Conservation (phyloP, 805 yeast genomes). For the Wickerhamomyces rabaulensis region DNA sequence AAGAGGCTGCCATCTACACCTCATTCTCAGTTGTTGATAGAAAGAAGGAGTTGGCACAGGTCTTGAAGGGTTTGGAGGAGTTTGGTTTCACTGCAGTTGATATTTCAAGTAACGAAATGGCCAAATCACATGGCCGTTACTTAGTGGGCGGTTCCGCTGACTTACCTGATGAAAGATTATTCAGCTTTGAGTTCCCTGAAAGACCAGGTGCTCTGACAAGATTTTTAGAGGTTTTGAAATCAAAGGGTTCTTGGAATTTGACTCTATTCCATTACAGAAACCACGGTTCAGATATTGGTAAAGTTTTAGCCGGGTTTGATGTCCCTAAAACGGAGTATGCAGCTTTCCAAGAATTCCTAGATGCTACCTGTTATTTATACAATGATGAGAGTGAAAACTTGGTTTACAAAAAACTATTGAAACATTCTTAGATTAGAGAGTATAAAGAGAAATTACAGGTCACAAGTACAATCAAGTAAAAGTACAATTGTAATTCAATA, state of each 20-base stretch:
- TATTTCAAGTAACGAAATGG: conserved; percentile 88
- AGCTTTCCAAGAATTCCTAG: conserved; percentile 64
- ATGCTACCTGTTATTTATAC: conserved; percentile 68
- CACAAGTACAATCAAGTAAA: background rate
- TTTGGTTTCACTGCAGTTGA: conserved; percentile 74
- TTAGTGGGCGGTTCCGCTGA: conserved; percentile 87
- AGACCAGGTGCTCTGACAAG: conserved; percentile 90
- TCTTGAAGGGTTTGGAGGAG: conserved; percentile 52
- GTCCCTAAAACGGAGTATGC: conserved; percentile 68
- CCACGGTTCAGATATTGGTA: conserved; percentile 93
- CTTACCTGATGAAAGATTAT: conserved; percentile 69
- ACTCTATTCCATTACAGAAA: conserved; percentile 95
- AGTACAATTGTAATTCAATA: background rate
- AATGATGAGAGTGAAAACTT: conserved; percentile 79
- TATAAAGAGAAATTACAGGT: background rate
- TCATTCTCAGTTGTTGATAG: conserved; percentile 82
- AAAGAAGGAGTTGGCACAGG: conserved; percentile 62
- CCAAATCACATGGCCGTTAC: conserved; percentile 94
- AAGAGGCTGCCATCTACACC: conserved; percentile 74
- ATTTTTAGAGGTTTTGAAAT: conserved; percentile 64
- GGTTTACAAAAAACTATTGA: conserved; percentile 78
- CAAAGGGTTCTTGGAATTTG: conserved; percentile 71
- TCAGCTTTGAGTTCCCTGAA: conserved; percentile 93
- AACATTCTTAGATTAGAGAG: conserved; percentile 5
- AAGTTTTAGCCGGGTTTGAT: conserved; percentile 83